Evolutionary conservation across 2,329 filamentous ascomycete genomes (phyloP), one percentile per base, ranked within the genome.

Genomic region (Fusarium austroafricanum): DNA sequence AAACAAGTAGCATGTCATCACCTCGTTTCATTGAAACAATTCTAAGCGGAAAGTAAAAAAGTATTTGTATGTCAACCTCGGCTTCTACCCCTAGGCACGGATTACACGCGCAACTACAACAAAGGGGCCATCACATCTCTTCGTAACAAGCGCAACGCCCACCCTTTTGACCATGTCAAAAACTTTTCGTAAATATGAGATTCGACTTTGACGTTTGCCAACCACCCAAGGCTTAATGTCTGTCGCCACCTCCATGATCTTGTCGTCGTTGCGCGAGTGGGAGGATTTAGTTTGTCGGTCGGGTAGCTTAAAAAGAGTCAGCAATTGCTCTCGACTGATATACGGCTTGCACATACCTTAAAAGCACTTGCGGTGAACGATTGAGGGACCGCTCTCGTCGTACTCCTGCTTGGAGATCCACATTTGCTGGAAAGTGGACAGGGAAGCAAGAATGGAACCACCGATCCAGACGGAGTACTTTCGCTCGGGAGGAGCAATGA

Each of bases 321-420:
- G 73, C 52, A 33, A 46, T 18, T 33, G 17, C 17, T 26, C 33
- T 11, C 12, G 14, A 18, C 18, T 18, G 8, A 47, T n/a, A 12
- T 3, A 26, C 6, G 10, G 45, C 51, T 10, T 26, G 10, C 26
- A 67, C 81, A 77, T 80, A 90, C 89, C 91, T 97, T 97, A 97
- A 92, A 97, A 97, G 93, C 95, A 97, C 93, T 97, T 98, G 91
- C 94, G 93, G 92, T 98, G 95, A 79, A 98, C 95, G 81, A 98
- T 98, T 80, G 94, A 97, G 79, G 95, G 96, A 86, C 95, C 95
- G 84, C 92, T 96, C 93, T 98, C 96, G 88, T 99, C 96, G 91
- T 98, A 98, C 89, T 98, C 95, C 88, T 99, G 96, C 94, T 99
- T 99, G 79, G 96, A 99, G 91, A 99, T 98, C 96, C 96, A 99